phyloP scores from a whole-genome alignment of 1,284 basidiomycete species.

The Trichosporon sp. region DNA sequence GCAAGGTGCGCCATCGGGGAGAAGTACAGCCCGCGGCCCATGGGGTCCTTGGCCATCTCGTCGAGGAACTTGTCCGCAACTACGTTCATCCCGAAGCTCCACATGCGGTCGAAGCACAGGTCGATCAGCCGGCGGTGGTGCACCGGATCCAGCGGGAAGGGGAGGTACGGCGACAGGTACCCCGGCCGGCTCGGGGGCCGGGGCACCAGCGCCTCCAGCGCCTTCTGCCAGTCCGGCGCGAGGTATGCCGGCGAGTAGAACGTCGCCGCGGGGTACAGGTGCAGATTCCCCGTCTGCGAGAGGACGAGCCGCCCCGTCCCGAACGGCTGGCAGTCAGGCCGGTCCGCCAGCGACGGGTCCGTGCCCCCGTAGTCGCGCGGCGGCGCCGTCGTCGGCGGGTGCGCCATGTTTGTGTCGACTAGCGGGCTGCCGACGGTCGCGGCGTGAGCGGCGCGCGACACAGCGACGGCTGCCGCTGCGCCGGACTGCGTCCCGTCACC shows the following conservation, averaged over 20 bases:
- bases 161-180: constrained; percentile 26
- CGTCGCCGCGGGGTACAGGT: constrained; percentile 26
- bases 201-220: constrained; percentile 13
- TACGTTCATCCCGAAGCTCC: constrained; percentile 21
- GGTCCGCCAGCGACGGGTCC: neutral
- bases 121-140: constrained; percentile 23
- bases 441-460: neutral
- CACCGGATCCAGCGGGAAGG: constrained; percentile 21
- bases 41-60: constrained; percentile 21
- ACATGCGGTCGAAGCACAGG: constrained; percentile 18
- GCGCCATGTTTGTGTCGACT: neutral
- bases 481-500: neutral
- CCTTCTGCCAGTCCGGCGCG: constrained; percentile 23
- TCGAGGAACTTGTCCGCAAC: constrained; percentile 21
- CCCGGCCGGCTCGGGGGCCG: constrained; percentile 13
- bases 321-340: constrained; percentile 16
- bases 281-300: constrained; percentile 22
- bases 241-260: constrained; percentile 26
- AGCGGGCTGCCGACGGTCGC: neutral
- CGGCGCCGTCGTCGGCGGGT: neutral
- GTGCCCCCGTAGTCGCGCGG: neutral
- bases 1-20: constrained; percentile 24
- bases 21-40: constrained; percentile 19
- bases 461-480: neutral
- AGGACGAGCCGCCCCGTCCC: constrained; percentile 23